Conservation (phyloP, 75 land plant species). For the Isoetes taiwanensis region DNA sequence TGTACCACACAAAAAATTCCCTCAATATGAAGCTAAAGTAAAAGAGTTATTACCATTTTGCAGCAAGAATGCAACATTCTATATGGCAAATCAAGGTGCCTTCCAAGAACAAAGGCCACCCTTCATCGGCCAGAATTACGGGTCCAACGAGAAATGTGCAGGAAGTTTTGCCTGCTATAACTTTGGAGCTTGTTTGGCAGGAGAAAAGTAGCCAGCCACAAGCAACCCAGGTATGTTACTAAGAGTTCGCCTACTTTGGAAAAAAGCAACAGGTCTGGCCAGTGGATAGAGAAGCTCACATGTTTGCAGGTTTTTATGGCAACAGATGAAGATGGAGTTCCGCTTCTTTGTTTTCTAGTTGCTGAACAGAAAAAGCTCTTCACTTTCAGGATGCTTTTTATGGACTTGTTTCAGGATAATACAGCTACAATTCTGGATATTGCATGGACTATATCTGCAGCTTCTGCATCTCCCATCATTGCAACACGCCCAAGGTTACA, state of each 20-base stretch:
- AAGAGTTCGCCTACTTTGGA: background rate
- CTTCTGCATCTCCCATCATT: conserved; percentile 70
- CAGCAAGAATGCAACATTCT: conserved; percentile 71
- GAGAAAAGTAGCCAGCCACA: conserved; percentile 47
- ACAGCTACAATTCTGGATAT: conserved; percentile 36
- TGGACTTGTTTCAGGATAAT: conserved; percentile 29
- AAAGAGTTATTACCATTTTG: too few relatives aligned
- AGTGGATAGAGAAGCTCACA: background rate
- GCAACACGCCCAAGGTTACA: conserved; percentile 74
- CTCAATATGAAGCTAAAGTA: too few relatives aligned
- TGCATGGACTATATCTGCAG: conserved; percentile 75
- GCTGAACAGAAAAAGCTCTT: conserved; percentile 48
- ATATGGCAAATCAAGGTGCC: conserved; percentile 47
- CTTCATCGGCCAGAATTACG: background rate
- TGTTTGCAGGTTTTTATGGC: conserved; percentile 67
- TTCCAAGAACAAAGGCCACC: conserved; percentile 19
- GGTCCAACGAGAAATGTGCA: conserved; percentile 15
- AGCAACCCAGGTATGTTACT: conserved; percentile 54
- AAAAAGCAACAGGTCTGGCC: background rate
- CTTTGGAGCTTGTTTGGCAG: conserved; percentile 60
- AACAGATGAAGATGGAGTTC: conserved; percentile 66
- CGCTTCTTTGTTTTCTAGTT: conserved; percentile 63
- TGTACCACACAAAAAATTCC: background rate
- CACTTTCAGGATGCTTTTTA: conserved; percentile 43
- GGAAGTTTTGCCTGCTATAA: conserved; percentile 24